Evolutionary conservation across 192 early-diverging fungal genomes (phyloP), one percentile per base, ranked within the genome.

Genomic region (Haplosporangium gracile): DNA sequence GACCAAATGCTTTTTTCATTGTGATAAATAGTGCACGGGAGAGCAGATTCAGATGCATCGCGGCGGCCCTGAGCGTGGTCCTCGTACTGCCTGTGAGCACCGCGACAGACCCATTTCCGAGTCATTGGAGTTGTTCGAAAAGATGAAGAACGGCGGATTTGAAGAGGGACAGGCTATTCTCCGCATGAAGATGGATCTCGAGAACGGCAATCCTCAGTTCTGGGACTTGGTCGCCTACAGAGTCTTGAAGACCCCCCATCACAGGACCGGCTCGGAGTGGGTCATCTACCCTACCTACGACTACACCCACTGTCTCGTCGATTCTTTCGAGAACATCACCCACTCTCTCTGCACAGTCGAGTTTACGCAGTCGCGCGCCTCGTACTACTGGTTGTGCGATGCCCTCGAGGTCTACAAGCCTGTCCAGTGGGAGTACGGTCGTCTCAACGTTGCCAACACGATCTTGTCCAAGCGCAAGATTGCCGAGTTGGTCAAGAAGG

Each of bases 231-330:
- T 99, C 51, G 99, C 99, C 26, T 99, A 99, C 89, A 96, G 99
- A 74, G 94, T 99, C 55, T 74, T 97, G 71, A 97, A 95, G 78
- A 92, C 97, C 16, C 94, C 94, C 57, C 99, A 99, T 88, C 95
- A 95, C 89, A 94, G 99, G 55, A 99, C 99, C 39, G 97, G 95
- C 51, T 89, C 93, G 60, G 88, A 95, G 68, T 99, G 99, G 99
- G 96, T 98, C 82, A 97, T 99, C 88, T 99, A 99, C 88, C 99
- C 98, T 68, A 99, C 98, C 15, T 99, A 99, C 85, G 99, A 99
- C 88, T 99, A 95, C 88, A 98, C 98, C 5, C 99, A 99, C 88
- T 99, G 99, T 81, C 92, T 99, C 26, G 96, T 96, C 77, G 99
- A 99, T 89, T 99, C 99, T 24, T 95, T 99, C 81, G 99, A 99